Percentiles rank a stretch among this genome's conserved stretches.
phyloP scores from a whole-genome alignment of 2,329 filamentous ascomycete genomes.

The Aureobasidium pullulans region DNA sequence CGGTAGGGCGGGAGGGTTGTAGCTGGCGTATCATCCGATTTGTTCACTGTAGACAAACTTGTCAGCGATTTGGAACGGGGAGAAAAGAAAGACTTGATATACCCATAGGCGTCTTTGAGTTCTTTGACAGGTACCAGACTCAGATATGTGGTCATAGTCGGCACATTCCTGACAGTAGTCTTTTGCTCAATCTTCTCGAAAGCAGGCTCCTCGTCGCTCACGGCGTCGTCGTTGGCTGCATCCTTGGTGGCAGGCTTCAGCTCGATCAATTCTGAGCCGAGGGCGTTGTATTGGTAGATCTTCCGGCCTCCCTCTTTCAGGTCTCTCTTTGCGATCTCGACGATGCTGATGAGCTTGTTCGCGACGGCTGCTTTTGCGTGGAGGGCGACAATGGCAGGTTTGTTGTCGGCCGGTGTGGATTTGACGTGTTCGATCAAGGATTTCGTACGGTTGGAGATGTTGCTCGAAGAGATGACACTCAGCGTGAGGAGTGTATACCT shows the following conservation, averaged over 20 bases:
- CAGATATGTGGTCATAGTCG: conserved; percentile 55
- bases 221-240: conserved; percentile 18
- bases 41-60: background rate
- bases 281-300: conserved; percentile 33
- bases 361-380: conserved; percentile 34
- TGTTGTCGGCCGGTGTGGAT: conserved; percentile 15
- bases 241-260: conserved; percentile 11
- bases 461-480: conserved; percentile 22
- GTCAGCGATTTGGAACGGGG: background rate
- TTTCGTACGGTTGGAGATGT: conserved; percentile 25
- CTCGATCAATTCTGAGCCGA: conserved; percentile 20
- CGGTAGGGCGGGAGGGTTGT: background rate
- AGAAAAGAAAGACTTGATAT: background rate
- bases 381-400: conserved; percentile 34
- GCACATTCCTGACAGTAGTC: conserved; percentile 40
- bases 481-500: conserved; percentile 22
- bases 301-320: conserved; percentile 35
- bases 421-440: conserved; percentile 21
- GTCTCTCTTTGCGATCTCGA: conserved; percentile 49
- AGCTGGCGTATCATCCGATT: background rate
- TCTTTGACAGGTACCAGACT: conserved; percentile 48
- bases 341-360: conserved; percentile 60
- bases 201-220: conserved; percentile 27
- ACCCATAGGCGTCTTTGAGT: conserved; percentile 43
- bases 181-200: conserved; percentile 52